Conservation (phyloP, 164 flowering plant species). For the Pachysandra terminalis region DNA sequence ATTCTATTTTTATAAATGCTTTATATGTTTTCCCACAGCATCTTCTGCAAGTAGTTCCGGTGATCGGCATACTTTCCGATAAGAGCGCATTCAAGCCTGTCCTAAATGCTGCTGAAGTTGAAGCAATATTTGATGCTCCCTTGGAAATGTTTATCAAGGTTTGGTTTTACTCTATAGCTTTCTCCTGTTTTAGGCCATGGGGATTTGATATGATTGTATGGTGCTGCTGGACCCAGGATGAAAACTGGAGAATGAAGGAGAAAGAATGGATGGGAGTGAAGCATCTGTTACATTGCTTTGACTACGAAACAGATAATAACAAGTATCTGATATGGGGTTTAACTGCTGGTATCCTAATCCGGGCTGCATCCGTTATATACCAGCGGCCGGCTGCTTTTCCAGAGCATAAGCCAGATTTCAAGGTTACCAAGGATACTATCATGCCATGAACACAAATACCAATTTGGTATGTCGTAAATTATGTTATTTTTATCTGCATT, state of each 20-base stretch:
- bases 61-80: slow-evolving; percentile 71
- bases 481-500: background rate
- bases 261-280: slow-evolving; percentile 74
- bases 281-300: slow-evolving; percentile 68
- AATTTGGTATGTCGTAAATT: background rate
- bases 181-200: background rate
- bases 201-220: background rate
- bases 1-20: too few species aligned
- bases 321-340: slow-evolving; percentile 79
- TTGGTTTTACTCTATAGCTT: slow-evolving; percentile 4
- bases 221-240: slow-evolving; percentile 51
- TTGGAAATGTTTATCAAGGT: slow-evolving; percentile 97
- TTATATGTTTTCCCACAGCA: slow-evolving; percentile 55
- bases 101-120: slow-evolving; percentile 75
- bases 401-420: slow-evolving; percentile 60
- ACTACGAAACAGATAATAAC: slow-evolving; percentile 47
- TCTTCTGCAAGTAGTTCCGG: slow-evolving; percentile 71
- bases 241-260: slow-evolving; percentile 58
- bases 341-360: slow-evolving; percentile 81
- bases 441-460: slow-evolving; percentile 26
- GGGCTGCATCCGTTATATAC: slow-evolving; percentile 80
- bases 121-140: slow-evolving; percentile 80
- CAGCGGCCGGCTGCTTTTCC: slow-evolving; percentile 66
- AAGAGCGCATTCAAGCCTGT: slow-evolving; percentile 55
- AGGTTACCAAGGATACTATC: slow-evolving; percentile 25